Base-by-base conservation (phyloP, 108 stramenopile genomes). In the Fragilaria crotonensis region DNA sequence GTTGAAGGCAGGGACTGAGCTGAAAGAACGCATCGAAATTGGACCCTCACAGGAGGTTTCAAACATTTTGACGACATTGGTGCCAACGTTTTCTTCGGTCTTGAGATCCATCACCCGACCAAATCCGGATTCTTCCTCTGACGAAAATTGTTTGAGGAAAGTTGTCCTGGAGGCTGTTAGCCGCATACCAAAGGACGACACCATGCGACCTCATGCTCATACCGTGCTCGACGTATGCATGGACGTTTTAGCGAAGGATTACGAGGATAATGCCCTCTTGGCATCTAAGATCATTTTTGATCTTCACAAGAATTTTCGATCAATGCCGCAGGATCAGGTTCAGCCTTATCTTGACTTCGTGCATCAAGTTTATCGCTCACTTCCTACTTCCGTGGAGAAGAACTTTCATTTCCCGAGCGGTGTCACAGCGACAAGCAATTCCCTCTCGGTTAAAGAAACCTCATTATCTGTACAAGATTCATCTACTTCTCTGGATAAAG, bases 251-350 rank as follows among this genome's bases (percentile, higher is more conserved):
- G 58, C 70, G 30, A 48, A 61, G 17, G 94, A 95, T 45, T 89
- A 81, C 55, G 89, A 95, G 61, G 91, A 93, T 30, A 91, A 93
- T 64, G 91, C 91, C 5, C 52, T 93, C 47, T 50, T 85, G 30
- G 79, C 84, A 21, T 76, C 80, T 21, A 33, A 80, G 2, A 89
- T 93, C 47, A 84, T 95, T 20, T 92, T 93, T 67, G 91, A 93
- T 31, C 57, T 89, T 44, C 80, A 85, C 75, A 89, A 87, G 65
- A 83, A 74, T 33, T 95, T 84, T 64, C 72, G 87, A 11, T 63
- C 80, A 5, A 58, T 67, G 14, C 77, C 87, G 1, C 85, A 83
- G 47, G 84, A 84, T 45, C 60, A 89, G 30, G 85, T 89, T 11
- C 90, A 89, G 33, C 87, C 83, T 3, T 87, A 83, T 58, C 50